Conservation (phyloP, 2,329 filamentous ascomycete genomes). For the Graphilbum ipis-grandicollis region DNA sequence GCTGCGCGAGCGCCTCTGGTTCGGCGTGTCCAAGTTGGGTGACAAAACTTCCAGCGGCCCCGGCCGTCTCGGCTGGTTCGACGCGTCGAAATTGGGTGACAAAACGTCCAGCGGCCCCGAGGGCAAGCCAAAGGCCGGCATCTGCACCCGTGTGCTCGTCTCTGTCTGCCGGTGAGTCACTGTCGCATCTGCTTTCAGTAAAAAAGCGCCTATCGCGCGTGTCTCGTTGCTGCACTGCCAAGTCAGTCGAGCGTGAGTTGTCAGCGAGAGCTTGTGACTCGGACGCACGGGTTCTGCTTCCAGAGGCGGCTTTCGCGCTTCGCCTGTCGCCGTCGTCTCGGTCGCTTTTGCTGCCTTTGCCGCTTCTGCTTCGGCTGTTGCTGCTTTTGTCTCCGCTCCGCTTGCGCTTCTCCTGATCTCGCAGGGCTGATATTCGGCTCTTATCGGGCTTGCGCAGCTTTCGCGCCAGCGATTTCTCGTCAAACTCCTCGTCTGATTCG, state of each 20-base stretch:
- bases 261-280: not conserved
- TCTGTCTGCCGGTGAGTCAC: constrained; percentile 1
- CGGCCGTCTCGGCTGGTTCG: constrained; percentile 12
- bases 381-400: not conserved
- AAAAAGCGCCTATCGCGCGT: too few relatives aligned
- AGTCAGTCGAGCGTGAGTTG: not conserved
- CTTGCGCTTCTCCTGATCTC: not conserved
- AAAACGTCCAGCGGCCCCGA: constrained; percentile 29
- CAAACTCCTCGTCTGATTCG: not conserved
- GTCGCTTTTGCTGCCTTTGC: not conserved
- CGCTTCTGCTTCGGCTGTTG: too few relatives aligned
- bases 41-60: too few relatives aligned
- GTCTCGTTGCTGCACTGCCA: constrained; percentile 3
- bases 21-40: too few relatives aligned
- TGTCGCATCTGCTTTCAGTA: constrained; percentile 1
- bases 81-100: constrained; percentile 36
- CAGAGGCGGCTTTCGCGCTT: too few relatives aligned
- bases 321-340: not conserved
- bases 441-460: constrained; percentile 3
- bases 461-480: constrained; percentile 2
- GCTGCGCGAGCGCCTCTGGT: too few relatives aligned
- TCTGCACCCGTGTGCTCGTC: constrained; percentile 4
- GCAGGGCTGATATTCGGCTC: not conserved
- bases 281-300: not conserved
- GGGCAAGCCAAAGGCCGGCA: constrained; percentile 8